phyloP scores from a whole-genome alignment of 2,329 filamentous ascomycete species.

The Trichoderma sp. region DNA sequence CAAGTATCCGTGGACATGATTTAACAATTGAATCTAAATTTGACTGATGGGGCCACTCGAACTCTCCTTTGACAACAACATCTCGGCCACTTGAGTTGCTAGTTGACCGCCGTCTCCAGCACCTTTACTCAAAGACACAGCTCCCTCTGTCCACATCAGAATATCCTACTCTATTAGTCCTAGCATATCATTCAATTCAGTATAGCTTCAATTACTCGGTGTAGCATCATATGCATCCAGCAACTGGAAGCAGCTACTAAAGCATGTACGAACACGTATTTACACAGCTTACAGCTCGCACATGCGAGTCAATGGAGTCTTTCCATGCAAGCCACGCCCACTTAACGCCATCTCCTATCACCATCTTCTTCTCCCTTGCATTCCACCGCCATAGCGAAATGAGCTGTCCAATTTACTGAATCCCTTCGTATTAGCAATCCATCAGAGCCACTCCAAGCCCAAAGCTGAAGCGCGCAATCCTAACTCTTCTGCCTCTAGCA shows the following conservation, averaged over 20 bases:
- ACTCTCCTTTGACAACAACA: not conserved
- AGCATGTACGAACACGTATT: not conserved
- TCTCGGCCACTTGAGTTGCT: not conserved
- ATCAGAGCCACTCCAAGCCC: not conserved
- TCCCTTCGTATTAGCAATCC: not conserved
- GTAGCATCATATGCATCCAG: not conserved
- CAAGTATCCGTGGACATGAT: no score
- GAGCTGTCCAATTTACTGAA: not conserved
- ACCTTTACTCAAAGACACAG: not conserved
- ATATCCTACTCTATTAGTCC: constrained; percentile 5
- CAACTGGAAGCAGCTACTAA: not conserved
- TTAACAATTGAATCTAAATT: not conserved
- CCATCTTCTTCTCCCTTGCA: constrained; percentile 1
- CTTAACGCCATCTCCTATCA: not conserved
- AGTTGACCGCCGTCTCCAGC: not conserved
- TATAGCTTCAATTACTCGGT: not conserved
- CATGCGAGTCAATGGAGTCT: not conserved
- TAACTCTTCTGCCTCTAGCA: not conserved
- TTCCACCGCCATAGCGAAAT: constrained; percentile 1
- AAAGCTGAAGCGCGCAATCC: not conserved
- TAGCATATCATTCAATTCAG: not conserved
- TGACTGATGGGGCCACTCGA: not conserved
- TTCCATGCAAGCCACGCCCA: not conserved
- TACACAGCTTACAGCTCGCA: not conserved
- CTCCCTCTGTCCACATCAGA: not conserved